These are phyloP conservation scores for Thinopyrum elongatum DNA, from an alignment of 176 grass and related monocot genomes.

Conservation along the genomic window DNA sequence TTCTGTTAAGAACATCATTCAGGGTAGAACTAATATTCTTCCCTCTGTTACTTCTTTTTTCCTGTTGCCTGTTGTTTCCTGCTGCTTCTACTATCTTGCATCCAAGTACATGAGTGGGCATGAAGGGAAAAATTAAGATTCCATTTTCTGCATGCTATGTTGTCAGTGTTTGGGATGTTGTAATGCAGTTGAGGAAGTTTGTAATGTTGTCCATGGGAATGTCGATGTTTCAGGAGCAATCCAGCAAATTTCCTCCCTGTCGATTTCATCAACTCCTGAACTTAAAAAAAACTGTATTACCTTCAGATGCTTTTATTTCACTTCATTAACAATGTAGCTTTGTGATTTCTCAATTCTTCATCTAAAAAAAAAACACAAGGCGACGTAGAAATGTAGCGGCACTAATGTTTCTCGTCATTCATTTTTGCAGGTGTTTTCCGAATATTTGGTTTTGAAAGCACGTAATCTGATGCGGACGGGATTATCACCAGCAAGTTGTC, in stretches of 20 bases:
- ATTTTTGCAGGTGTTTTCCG: conserved; percentile 69
- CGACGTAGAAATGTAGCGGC: not conserved
- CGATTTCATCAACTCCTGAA: not conserved
- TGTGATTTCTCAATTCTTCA: not conserved
- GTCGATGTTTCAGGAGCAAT: not conserved
- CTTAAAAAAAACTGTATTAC: not conserved
- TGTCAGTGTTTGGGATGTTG: not conserved
- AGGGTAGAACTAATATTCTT: not conserved
- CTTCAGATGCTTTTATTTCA: conserved; percentile 16
- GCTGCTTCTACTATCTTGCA: not conserved
- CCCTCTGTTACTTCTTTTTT: not conserved
- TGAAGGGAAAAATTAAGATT: not conserved
- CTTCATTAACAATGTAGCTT: not conserved
- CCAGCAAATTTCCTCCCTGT: not conserved
- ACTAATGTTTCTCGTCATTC: not conserved
- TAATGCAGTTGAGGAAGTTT: not conserved
- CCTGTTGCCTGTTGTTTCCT: not conserved
- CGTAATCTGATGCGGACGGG: conserved; percentile 19
- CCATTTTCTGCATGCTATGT: not conserved
- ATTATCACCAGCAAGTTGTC: not conserved
- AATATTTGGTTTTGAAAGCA: conserved; percentile 87
- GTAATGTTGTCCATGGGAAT: not conserved
- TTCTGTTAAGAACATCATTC: not conserved
- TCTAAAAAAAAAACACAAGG: not conserved
- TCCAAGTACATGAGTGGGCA: not conserved